Conservation (phyloP, 1,284 basidiomycete species). For the Psilocybe mexicana region DNA sequence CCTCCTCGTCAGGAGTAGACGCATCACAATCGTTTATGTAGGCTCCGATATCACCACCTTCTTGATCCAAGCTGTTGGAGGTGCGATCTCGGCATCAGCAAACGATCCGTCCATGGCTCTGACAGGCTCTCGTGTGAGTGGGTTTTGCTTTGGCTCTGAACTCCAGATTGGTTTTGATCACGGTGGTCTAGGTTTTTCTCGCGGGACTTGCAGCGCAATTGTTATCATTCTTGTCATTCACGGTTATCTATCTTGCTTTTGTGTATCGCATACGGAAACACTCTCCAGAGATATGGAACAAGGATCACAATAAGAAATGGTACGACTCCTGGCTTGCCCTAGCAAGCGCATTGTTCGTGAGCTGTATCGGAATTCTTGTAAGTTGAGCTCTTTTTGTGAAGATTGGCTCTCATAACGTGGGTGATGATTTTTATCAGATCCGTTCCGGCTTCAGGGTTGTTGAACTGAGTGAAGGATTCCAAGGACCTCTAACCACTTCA, state of each 20-base stretch:
- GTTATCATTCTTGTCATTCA: slow-evolving; percentile 64
- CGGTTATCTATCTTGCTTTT: slow-evolving; percentile 57
- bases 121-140: slow-evolving; percentile 38
- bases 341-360: slow-evolving; percentile 52
- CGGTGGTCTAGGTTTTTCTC: slow-evolving; percentile 53
- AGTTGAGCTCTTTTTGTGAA: slow-evolving; percentile 14
- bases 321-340: slow-evolving; percentile 62
- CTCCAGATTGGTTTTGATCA: neutral
- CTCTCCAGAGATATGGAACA: slow-evolving; percentile 48
- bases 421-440: slow-evolving; percentile 39
- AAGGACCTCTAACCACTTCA: slow-evolving; percentile 59
- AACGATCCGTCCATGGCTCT: slow-evolving; percentile 29
- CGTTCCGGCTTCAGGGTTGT: slow-evolving; percentile 69
- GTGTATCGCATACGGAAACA: slow-evolving; percentile 49
- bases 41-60: slow-evolving; percentile 68
- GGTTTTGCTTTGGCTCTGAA: neutral
- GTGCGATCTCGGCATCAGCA: slow-evolving; percentile 38
- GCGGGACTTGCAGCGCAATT: slow-evolving; percentile 65
- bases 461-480: slow-evolving; percentile 66
- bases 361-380: slow-evolving; percentile 68
- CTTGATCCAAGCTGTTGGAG: slow-evolving; percentile 54
- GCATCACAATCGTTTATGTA: slow-evolving; percentile 55
- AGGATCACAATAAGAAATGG: slow-evolving; percentile 45
- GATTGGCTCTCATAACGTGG: neutral
- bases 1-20: slow-evolving; percentile 53